These are phyloP conservation scores for Knoxia roxburghii DNA, from an alignment of 257 asterid genomes.

Conservation along the genomic window DNA sequence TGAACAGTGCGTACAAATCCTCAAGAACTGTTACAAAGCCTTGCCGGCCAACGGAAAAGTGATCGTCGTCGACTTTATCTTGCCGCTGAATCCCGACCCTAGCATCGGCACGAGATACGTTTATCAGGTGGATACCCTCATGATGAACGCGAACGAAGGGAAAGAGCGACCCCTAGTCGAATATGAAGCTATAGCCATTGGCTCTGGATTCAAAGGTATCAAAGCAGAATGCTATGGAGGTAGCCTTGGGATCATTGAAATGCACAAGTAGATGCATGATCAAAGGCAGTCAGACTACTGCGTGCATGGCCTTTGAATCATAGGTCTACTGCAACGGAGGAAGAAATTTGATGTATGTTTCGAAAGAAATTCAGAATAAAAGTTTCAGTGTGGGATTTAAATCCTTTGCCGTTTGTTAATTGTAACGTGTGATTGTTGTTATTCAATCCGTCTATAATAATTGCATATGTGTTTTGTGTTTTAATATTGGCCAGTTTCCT, in stretches of 20 bases:
- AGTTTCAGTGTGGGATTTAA: no score
- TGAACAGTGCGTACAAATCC: not conserved
- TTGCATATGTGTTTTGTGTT: no score
- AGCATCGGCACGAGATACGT: not conserved
- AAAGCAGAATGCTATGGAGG: not conserved
- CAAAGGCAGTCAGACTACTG: no score
- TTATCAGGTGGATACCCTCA: not conserved
- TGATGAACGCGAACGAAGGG: not conserved
- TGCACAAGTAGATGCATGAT: not conserved
- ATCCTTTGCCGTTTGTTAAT: no score
- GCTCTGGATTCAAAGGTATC: not conserved
- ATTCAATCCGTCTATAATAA: no score
- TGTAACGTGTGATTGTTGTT: no score
- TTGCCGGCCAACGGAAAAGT: not conserved
- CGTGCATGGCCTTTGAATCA: no score
- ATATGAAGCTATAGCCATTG: not conserved
- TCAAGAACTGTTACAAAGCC: not conserved
- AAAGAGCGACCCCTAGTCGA: not conserved
- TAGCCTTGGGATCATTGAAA: not conserved
- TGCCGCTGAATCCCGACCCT: not conserved
- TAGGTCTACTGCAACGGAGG: no score
- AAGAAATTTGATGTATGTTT: no score
- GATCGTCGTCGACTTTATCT: not conserved
- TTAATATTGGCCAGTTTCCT: no score
- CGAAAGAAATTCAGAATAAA: no score